Base-by-base conservation (phyloP, 169 alveolate species). In the Cryptosporidium ryanae region DNA sequence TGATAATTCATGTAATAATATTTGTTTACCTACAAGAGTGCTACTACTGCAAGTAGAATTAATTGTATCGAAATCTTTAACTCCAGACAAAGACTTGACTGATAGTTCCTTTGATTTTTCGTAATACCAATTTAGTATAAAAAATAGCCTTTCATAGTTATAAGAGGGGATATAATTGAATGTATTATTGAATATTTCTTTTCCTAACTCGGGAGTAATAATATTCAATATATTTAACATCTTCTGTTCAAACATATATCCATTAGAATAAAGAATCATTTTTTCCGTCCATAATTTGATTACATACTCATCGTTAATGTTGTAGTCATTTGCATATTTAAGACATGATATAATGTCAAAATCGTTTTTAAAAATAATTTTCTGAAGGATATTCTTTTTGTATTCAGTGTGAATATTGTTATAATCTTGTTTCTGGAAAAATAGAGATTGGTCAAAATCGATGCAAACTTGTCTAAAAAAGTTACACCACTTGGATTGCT, bases 401-500 rank as follows among this genome's bases (percentile, higher is more conserved):
- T 76, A 76, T 21, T 25, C 71, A 12, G 15, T 44, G 18, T 54
- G 43, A n/a, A 32, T 23, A 34, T 15, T 76, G 25, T 59, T 76
- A 50, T 68, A 49, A 27, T 76, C 87, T 76, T 76, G 87, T 34
- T 76, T 76, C 34, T 76, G 87, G 27, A 76, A 76, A 55, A 76
- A 76, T 8, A 76, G 87, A 17, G 87, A 76, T 23, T 76, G 87
- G 44, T 76, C 87, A 34, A 76, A 76, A 18, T 59, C 49, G 43
- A 76, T 59, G 38, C 29, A 27, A 5, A 59, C 29, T 12, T 59
- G 17, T 43, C 71, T 76, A 61, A 76, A 76, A 44, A 21, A 29
- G 23, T 76, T 61, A 48, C 87, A 76, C 87, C 87, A 76, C 48
- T 76, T 76, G 23, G 87, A 76, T 34, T 76, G 87, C 17, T 31